Percentiles rank a stretch among this genome's conserved stretches.
Conservation (phyloP, 306 rosid genomes). For the Prunus davidiana region DNA sequence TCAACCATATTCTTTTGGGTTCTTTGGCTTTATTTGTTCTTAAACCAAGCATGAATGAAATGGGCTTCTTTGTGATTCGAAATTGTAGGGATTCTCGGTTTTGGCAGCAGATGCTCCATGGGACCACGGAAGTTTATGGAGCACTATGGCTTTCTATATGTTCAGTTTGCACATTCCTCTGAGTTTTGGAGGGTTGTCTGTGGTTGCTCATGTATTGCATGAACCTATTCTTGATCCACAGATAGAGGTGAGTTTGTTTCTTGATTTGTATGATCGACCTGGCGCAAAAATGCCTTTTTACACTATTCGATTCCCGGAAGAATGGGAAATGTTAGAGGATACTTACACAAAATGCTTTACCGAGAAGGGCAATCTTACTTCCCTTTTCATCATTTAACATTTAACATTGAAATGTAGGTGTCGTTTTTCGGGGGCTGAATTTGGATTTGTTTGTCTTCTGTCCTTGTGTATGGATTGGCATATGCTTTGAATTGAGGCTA, state of each 20-base stretch:
- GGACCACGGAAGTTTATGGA: constrained; percentile 62
- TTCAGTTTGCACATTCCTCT: constrained; percentile 82
- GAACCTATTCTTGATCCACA: constrained; percentile 60
- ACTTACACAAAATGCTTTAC: not conserved
- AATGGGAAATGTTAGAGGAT: not conserved
- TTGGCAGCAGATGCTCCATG: constrained; percentile 53
- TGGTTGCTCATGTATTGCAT: constrained; percentile 41
- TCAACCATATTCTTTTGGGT: too few species aligned
- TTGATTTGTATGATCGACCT: not conserved
- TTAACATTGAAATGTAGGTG: not conserved
- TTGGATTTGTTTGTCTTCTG: not conserved
- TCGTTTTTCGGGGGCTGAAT: not conserved
- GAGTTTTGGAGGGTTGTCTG: constrained; percentile 79
- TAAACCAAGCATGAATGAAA: not conserved
- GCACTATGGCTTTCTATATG: constrained; percentile 56
- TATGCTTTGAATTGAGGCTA: not conserved
- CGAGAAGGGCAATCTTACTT: not conserved
- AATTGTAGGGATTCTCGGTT: constrained; percentile 54
- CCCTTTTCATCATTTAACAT: not conserved
- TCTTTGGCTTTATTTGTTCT: too few species aligned
- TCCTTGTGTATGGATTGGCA: not conserved
- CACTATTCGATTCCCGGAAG: not conserved
- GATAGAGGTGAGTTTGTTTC: constrained; percentile 47
- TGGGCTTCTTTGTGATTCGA: constrained; percentile 11
- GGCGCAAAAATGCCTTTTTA: not conserved